Evolutionary conservation across 768 basidiomycete species (phyloP), one percentile per base, ranked within the genome.

Genomic region (Suillus bovinus): DNA sequence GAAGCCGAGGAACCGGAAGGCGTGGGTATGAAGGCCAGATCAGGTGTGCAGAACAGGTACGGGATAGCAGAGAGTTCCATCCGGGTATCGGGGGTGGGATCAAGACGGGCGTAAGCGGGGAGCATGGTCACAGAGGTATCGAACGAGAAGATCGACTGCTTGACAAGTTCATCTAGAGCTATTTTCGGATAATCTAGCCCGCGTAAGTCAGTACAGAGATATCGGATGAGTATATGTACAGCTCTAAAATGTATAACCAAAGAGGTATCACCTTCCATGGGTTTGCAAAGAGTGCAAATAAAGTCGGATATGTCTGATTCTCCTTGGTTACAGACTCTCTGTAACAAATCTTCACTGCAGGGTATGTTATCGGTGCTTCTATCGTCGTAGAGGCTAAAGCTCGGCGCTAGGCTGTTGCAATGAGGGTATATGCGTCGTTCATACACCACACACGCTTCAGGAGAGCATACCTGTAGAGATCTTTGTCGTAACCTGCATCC

Each of bases 41-140:
- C 5, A 2, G 72, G 74, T 20, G 72, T 67, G 46, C 69, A 60
- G 59, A 70, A 74, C 13, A 75, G 47, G 49, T 72, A 75, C 1
- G 72, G 74, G 5, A 73, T 69, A 22, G 74, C 74, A 4, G 74
- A 75, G 52, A 74, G 70, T 29, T 72, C 70, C 33, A 60, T 67
- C 54, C 58, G 61, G 6, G 66, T 39, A 22, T 65, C 60, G 4
- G 69, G 34, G 47, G 3, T 17, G 44, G 68, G 61, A 27, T 66
- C 70, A 55, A 67, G 64, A 46, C 59, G 64, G 11, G 38, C 38
- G 34, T 14, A 59, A 17, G 34, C 27, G 8, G 63, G 55, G 24
- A 20, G 14, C 17, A 20, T 20, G 17, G 34, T 20, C 53, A 36
- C 31, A 7, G 44, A 54, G 5, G 29, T 20, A 46, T 50, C 20